Evolutionary conservation across 106 monocot species (phyloP).

Genomic region (Acorus gramineus): DNA sequence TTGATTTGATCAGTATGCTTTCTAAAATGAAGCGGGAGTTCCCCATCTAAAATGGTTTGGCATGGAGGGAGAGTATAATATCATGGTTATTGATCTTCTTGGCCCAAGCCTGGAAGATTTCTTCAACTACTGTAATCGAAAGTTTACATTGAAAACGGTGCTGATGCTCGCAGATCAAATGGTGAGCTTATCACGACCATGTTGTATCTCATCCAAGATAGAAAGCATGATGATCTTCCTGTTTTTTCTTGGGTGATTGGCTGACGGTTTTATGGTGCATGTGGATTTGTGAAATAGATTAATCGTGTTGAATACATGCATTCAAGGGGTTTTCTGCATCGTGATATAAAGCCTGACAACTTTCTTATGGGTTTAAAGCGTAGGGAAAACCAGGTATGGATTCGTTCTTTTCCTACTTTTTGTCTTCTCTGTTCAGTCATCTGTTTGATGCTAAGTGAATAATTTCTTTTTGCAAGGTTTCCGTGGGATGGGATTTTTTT

Average conservation of each 20-base stretch:
- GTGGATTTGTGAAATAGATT: constrained; percentile 24
- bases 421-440: too few species aligned
- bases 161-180: constrained; percentile 87
- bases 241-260: constrained; percentile 4
- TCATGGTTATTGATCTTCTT: constrained; percentile 88
- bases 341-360: constrained; percentile 94
- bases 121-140: constrained; percentile 66
- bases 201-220: too few species aligned
- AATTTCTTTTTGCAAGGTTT: too few species aligned
- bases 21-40: constrained; percentile 50
- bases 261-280: constrained; percentile 11
- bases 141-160: constrained; percentile 64
- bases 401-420: neutral
- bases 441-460: too few species aligned
- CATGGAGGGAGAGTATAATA: constrained; percentile 69
- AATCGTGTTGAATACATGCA: constrained; percentile 85
- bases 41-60: constrained; percentile 77
- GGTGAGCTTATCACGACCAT: constrained; percentile 9
- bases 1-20: neutral
- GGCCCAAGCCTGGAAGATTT: constrained; percentile 85
- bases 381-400: constrained; percentile 67
- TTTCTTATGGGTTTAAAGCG: constrained; percentile 91
- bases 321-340: constrained; percentile 81
- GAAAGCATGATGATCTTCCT: too few species aligned
- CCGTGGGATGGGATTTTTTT: too few species aligned